These are phyloP conservation scores for Boletus sensibilis DNA, from an alignment of 768 basidiomycete species.

Conservation along the genomic window DNA sequence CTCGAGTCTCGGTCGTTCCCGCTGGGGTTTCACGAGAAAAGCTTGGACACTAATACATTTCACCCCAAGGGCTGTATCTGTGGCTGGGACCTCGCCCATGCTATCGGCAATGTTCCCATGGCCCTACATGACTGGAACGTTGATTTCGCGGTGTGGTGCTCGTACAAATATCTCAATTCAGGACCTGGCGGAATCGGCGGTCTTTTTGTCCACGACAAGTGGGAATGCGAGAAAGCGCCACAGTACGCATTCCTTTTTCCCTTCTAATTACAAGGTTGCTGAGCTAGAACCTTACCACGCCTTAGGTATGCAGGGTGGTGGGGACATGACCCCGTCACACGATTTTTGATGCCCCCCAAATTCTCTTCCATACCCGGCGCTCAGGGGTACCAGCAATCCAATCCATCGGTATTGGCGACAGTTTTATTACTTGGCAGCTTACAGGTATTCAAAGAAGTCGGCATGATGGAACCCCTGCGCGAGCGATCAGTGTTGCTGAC, in stretches of 20 bases:
- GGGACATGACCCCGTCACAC: constrained; percentile 86
- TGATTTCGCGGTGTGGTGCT: constrained; percentile 99
- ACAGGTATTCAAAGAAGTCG: constrained; percentile 73
- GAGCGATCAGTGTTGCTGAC: constrained; percentile 73
- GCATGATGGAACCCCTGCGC: constrained; percentile 69
- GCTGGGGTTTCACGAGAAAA: constrained; percentile 7
- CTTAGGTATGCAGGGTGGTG: constrained; percentile 93
- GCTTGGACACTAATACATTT: constrained; percentile 15
- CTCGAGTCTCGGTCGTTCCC: constrained; percentile 8
- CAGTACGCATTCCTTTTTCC: constrained; percentile 46
- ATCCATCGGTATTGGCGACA: constrained; percentile 79
- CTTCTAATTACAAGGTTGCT: constrained; percentile 5
- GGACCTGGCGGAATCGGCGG: constrained; percentile 98
- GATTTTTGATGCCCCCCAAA: constrained; percentile 84
- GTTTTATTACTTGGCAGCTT: constrained; percentile 84
- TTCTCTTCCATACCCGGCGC: constrained; percentile 89
- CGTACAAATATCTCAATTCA: constrained; percentile 97
- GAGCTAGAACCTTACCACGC: constrained; percentile 13
- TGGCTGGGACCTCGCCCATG: constrained; percentile 97
- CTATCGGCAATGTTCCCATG: constrained; percentile 88
- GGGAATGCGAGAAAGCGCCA: constrained; percentile 61
- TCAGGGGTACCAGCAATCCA: constrained; percentile 94
- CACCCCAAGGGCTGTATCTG: constrained; percentile 80
- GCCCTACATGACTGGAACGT: constrained; percentile 89
- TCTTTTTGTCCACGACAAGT: constrained; percentile 82